Base-by-base conservation (phyloP, 2,329 filamentous ascomycete genomes). In the Paecilomyces sp. region DNA sequence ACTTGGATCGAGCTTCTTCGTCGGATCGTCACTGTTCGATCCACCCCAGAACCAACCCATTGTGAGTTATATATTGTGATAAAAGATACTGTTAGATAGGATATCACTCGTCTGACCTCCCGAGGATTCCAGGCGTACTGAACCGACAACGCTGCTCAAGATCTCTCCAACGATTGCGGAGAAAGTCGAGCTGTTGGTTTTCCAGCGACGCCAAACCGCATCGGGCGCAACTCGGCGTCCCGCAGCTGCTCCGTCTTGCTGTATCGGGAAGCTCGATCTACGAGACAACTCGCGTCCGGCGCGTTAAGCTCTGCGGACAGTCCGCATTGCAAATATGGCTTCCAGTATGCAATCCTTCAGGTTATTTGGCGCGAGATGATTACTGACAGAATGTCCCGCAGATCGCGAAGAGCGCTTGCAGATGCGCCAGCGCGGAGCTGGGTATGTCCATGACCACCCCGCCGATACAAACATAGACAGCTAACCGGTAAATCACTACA, bases 1-100 rank as follows among this genome's bases (percentile, higher is more conserved):
- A 64, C 88, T 87, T 47, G 91, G 89, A 70, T 96, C 91, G 67
- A 97, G 86, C 67, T 89, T 87, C 67, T 83, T 81, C 65, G 91
- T 81, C 25, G 89, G 87, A 70, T 90, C 85, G 63, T 86, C 81
- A 67, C 73, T 65, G 64, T 69, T 80, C 76, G 52, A 58, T 24
- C 80, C 78, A 22, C 80, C 78, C 84, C 84, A 87, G 62, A 87
- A 81, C 85, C 85, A 88, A 67, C 85, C 83, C 85, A 88, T 87
- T 64, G 63, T n/a, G 13, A 57, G 50, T 52, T 58, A 24, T 15
- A 18, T 28, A 31, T 25, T 28, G 31, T 1, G 13, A 47, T 47
- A 3, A 18, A 47, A 18, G n/a, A 47, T 7, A 47, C 7, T 18
- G n/a, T 9, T 22, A 18, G 15, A 18, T 4, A 22, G 18, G n/a